Evolutionary conservation across 2,329 filamentous ascomycete genomes (phyloP).

Genomic region (Teratosphaeria destructans): DNA sequence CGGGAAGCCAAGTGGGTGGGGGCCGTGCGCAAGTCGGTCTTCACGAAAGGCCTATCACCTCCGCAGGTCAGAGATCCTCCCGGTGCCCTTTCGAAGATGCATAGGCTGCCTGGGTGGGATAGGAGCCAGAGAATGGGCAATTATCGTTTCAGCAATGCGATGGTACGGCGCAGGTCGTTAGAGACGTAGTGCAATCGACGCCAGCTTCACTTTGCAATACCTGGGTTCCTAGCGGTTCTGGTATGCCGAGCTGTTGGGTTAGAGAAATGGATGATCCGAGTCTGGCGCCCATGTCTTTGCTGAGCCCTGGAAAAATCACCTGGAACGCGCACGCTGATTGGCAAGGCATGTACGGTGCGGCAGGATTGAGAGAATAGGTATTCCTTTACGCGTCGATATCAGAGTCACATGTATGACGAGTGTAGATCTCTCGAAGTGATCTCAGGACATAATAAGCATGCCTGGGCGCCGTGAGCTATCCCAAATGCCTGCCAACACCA

Average conservation of each 20-base stretch:
- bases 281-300: neutral
- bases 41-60: conserved; percentile 17
- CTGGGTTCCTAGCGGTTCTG: neutral
- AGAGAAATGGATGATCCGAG: neutral
- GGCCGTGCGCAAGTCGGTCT: conserved; percentile 13
- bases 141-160: neutral
- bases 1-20: conserved; percentile 16
- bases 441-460: too few relatives aligned
- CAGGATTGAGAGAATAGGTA: too few relatives aligned
- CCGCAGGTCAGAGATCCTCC: conserved; percentile 9
- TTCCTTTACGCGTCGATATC: too few relatives aligned
- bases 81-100: neutral
- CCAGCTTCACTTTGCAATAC: neutral
- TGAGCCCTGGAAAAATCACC: neutral
- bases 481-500: too few relatives aligned
- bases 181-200: neutral
- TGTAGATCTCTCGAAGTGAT: too few relatives aligned
- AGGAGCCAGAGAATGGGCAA: neutral
- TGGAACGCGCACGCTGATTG: neutral
- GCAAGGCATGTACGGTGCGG: neutral
- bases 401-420: too few relatives aligned
- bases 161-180: neutral
- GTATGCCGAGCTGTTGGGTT: neutral
- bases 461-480: too few relatives aligned
- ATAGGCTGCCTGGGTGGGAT: neutral